phyloP scores from a whole-genome alignment of 2,329 filamentous ascomycete species.

The Aspergillus neoniger region DNA sequence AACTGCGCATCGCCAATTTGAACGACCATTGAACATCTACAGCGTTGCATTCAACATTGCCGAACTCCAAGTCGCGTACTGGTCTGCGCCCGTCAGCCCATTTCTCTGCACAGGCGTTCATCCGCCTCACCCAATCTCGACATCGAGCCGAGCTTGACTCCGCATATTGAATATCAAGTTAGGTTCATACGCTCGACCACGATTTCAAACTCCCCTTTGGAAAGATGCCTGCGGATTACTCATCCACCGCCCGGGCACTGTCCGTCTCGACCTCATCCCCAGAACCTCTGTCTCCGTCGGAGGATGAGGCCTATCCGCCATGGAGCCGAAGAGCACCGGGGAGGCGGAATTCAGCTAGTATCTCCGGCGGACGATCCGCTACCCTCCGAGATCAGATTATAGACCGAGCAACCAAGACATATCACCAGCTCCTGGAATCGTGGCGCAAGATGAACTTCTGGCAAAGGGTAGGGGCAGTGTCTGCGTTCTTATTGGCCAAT shows the following conservation, averaged over 20 bases:
- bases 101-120: background rate
- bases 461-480: conserved; percentile 62
- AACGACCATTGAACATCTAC: background rate
- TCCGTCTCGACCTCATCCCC: conserved; percentile 52
- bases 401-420: conserved; percentile 38
- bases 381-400: conserved; percentile 43
- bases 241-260: conserved; percentile 55
- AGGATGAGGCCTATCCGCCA: conserved; percentile 48
- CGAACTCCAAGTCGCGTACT: background rate
- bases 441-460: conserved; percentile 49
- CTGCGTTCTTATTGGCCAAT: conserved; percentile 54
- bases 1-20: background rate
- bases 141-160: conserved; percentile 1
- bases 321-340: conserved; percentile 53
- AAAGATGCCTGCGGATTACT: conserved; percentile 52
- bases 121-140: conserved; percentile 10
- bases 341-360: conserved; percentile 43
- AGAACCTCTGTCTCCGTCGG: conserved; percentile 49
- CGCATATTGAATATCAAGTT: background rate
- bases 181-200: no score
- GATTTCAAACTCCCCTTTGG: background rate
- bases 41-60: background rate
- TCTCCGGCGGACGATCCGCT: conserved; percentile 34
- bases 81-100: background rate
- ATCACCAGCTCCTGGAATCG: conserved; percentile 34